Conservation (phyloP, 2,329 filamentous ascomycete species). For the Sarocladium kiliense region DNA sequence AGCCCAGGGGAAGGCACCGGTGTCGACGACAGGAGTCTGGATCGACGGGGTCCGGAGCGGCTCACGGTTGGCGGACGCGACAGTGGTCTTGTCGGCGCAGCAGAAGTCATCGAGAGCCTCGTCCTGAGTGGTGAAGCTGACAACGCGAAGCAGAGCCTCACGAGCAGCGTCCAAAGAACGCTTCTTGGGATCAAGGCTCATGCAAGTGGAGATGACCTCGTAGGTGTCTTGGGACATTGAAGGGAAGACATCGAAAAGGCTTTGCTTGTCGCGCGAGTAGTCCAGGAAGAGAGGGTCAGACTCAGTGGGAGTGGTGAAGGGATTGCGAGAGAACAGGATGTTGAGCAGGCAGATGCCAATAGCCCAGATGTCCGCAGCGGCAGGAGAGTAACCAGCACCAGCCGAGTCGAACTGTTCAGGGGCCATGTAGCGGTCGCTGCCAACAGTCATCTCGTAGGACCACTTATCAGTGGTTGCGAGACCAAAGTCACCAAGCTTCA, state of each 20-base stretch:
- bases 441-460: conserved; percentile 90
- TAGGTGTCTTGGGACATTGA: conserved; percentile 98
- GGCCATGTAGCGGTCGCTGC: conserved; percentile 98
- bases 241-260: conserved; percentile 95
- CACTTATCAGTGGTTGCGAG: conserved; percentile 83
- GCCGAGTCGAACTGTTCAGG: conserved; percentile 95
- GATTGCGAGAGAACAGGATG: conserved; percentile 93
- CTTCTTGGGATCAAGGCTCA: conserved; percentile 87
- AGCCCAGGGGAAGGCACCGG: conserved; percentile 89
- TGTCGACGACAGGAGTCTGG: conserved; percentile 76
- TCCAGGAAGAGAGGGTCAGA: conserved; percentile 91
- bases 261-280: conserved; percentile 89
- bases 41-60: conserved; percentile 93
- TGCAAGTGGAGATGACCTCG: conserved; percentile 83
- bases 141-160: conserved; percentile 69
- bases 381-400: conserved; percentile 83
- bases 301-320: conserved; percentile 84
- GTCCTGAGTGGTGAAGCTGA: conserved; percentile 91
- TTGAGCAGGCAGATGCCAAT: conserved; percentile 96
- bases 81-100: conserved; percentile 68
- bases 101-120: conserved; percentile 93
- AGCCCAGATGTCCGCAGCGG: conserved; percentile 93
- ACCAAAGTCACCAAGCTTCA: conserved; percentile 98
- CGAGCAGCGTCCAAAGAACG: conserved; percentile 76
- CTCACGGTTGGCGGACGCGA: conserved; percentile 86